Evolutionary conservation across 73 alveolate genomes (phyloP).

Genomic region (Stentor coeruleus): DNA sequence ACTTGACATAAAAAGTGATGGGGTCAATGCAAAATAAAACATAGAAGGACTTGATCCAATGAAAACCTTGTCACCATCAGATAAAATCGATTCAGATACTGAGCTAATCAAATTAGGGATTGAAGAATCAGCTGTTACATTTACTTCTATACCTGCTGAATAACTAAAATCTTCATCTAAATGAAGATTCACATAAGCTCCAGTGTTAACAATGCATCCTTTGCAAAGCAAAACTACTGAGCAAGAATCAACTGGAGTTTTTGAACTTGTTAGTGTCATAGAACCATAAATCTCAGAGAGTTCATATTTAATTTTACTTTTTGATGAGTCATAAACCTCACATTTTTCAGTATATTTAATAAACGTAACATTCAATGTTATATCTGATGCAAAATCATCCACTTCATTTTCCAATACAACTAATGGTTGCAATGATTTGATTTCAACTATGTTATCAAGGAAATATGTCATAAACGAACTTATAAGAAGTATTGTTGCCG

Average conservation of each 20-base stretch:
- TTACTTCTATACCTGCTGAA: slow-evolving; percentile 14
- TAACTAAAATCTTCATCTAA: slow-evolving; percentile 16
- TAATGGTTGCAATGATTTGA: background rate
- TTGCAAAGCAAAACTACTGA: background rate
- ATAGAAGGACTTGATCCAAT: slow-evolving; percentile 12
- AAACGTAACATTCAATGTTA: background rate
- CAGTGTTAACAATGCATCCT: background rate
- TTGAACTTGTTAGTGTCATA: background rate
- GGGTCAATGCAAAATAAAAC: slow-evolving; percentile 5
- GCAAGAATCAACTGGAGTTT: slow-evolving; percentile 11
- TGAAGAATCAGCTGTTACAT: slow-evolving; percentile 22
- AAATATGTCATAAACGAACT: background rate
- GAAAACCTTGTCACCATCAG: background rate
- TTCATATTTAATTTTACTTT: background rate
- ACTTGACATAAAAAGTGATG: no score
- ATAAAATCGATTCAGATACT: background rate
- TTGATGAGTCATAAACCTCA: background rate
- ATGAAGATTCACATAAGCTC: background rate
- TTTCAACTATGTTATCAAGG: background rate
- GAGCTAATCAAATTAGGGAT: slow-evolving; percentile 15
- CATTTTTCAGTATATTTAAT: no score
- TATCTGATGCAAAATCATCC: background rate
- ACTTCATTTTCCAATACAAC: background rate
- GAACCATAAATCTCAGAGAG: background rate
- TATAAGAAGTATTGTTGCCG: background rate